Evolutionary conservation across 2,329 filamentous ascomycete species (phyloP), one percentile per base, ranked within the genome.

Genomic region (Mycosphaerella arachidis): DNA sequence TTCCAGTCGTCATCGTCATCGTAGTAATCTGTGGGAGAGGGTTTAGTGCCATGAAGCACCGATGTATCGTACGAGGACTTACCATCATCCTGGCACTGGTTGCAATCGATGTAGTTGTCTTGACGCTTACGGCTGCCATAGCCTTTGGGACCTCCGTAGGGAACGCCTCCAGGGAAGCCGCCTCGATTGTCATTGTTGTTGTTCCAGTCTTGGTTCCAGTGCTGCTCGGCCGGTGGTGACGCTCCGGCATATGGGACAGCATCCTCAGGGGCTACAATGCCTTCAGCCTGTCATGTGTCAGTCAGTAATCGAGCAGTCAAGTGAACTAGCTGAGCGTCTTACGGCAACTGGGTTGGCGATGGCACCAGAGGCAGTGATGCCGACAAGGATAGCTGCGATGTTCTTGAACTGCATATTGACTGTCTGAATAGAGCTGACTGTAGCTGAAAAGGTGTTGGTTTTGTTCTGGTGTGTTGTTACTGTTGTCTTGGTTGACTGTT

Each of bases 341-440:
- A 52, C 50, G 13, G 29, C 29, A 4, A 52, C 29, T n/a, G 52
- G 33, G 1, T 16, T 27, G 16, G 52, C 52, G 12, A 54, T 24
- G 33, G 48, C 55, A 57, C 46, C 46, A 18, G 55, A 31, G 31
- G 55, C 55, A 31, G 33, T 10, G 35, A 52, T 20, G 48, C 55
- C 55, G 18, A 57, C 35, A 24, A 57, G 31, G 48, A 52, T 46
- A 18, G 55, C 48, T n/a, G 55, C 48, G 48, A 57, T 40, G 33
- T 7, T 52, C 55, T 57, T 45, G 46, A 52, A 57, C 4, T 57
- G 55, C 55, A 57, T 57, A 2, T 40, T 52, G 20, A 30, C 20
- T 24, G 20, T 31, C 18, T 5, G 29, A 4, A 20, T 8, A 50
- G 46, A 50, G 18, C 8, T 29, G 20, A 13, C 20, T n/a, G 55